These are phyloP conservation scores for Hymenoscyphus scutula DNA, from an alignment of 2,329 filamentous ascomycete genomes.

Conservation along the genomic window DNA sequence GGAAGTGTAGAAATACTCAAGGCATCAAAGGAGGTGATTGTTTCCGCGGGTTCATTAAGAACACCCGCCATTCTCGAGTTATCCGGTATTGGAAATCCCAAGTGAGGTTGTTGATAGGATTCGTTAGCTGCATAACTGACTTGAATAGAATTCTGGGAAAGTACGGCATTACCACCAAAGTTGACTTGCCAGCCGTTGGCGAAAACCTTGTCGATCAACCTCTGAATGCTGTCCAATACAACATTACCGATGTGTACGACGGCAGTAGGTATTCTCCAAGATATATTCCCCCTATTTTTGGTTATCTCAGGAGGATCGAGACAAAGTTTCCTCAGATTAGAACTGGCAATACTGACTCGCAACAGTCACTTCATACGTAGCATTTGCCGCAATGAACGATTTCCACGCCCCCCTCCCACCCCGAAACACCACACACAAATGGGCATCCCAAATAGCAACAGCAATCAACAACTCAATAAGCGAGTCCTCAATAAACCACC, in stretches of 20 bases:
- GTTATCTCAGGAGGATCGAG: no score
- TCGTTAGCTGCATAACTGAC: background rate
- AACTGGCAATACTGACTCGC: no score
- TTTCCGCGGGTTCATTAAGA: slow-evolving; percentile 32
- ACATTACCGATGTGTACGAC: slow-evolving; percentile 29
- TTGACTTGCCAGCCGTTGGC: slow-evolving; percentile 24
- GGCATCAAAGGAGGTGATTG: slow-evolving; percentile 34
- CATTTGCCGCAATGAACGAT: slow-evolving; percentile 20
- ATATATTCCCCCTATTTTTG: no score
- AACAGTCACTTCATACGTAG: slow-evolving; percentile 14
- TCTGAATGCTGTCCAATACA: slow-evolving; percentile 15
- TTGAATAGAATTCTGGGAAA: slow-evolving; percentile 17
- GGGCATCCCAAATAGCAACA: slow-evolving; percentile 15
- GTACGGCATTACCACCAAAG: slow-evolving; percentile 14
- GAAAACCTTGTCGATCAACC: slow-evolving; percentile 33
- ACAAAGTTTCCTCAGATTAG: no score
- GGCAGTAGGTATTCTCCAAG: background rate
- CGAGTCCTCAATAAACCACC: slow-evolving; percentile 38
- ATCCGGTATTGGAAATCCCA: slow-evolving; percentile 36
- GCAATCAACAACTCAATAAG: slow-evolving; percentile 33
- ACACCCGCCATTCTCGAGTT: slow-evolving; percentile 38
- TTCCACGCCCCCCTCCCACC: slow-evolving; percentile 20
- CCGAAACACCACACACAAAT: background rate
- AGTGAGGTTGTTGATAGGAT: slow-evolving; percentile 7
- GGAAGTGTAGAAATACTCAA: slow-evolving; percentile 22